Percentiles rank a stretch among this genome's conserved stretches.
phyloP scores from a whole-genome alignment of 495 filamentous ascomycete species.

The Lophiotrema nucula region DNA sequence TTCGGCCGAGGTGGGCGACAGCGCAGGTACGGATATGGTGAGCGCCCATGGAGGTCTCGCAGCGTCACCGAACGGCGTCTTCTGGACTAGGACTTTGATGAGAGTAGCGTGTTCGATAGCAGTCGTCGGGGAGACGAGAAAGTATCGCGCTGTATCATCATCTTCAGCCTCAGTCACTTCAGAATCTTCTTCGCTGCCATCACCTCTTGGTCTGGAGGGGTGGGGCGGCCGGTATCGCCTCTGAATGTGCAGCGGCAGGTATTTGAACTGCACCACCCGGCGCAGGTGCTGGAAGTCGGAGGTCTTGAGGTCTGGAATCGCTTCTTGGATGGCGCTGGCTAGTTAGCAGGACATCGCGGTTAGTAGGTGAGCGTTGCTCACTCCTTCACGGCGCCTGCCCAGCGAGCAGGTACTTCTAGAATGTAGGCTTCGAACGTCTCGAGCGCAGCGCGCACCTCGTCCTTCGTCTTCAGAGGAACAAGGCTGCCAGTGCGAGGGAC shows the following conservation, averaged over 20 bases:
- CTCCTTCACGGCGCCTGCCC: constrained; percentile 26
- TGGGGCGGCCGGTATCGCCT: constrained; percentile 28
- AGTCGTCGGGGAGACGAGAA: constrained; percentile 47
- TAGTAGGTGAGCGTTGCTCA: constrained; percentile 3
- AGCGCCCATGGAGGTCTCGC: constrained; percentile 48
- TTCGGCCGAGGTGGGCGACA: constrained; percentile 68
- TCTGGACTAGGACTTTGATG: constrained; percentile 46
- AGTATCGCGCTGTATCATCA: constrained; percentile 36
- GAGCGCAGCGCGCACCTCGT: constrained; percentile 28
- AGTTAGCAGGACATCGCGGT: constrained; percentile 6
- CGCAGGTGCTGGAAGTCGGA: constrained; percentile 74
- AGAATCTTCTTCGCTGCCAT: constrained; percentile 6
- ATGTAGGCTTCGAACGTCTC: constrained; percentile 32
- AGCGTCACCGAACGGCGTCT: constrained; percentile 36
- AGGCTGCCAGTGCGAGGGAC: constrained; percentile 12
- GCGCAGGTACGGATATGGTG: constrained; percentile 64
- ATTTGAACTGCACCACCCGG: constrained; percentile 70
- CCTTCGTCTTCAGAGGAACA: constrained; percentile 26
- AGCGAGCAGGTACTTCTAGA: constrained; percentile 22
- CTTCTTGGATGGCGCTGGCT: constrained; percentile 45
- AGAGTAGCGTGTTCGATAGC: constrained; percentile 12
- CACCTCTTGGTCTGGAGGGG: constrained; percentile 1
- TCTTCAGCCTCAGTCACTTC: constrained; percentile 8
- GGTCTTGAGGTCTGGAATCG: constrained; percentile 56
- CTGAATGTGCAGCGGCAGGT: constrained; percentile 57